Percentiles rank a stretch among this genome's conserved stretches.
Conservation (phyloP, 306 rosid species). For the Begonia peltatifolia region DNA sequence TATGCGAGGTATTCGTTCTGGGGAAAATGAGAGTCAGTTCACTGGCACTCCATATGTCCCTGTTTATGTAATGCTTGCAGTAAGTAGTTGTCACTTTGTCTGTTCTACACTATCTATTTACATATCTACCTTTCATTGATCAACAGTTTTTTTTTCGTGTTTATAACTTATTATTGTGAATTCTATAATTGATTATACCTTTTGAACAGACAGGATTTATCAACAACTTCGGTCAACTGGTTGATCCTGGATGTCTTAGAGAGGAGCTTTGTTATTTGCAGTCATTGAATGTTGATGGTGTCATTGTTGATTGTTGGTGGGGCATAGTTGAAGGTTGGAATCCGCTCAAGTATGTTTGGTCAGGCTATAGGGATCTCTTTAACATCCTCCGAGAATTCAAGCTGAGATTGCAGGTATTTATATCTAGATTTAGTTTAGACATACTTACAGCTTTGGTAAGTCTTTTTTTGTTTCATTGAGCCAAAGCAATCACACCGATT, state of each 20-base stretch:
- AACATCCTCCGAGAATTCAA: slow-evolving; percentile 61
- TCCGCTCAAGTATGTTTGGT: slow-evolving; percentile 84
- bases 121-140: slow-evolving; percentile 2
- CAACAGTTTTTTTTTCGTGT: slow-evolving; percentile 6
- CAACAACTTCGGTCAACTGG: slow-evolving; percentile 75
- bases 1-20: slow-evolving; percentile 57
- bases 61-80: slow-evolving; percentile 56
- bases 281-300: slow-evolving; percentile 70
- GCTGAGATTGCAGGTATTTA: slow-evolving; percentile 66
- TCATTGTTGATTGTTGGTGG: slow-evolving; percentile 95
- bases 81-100: slow-evolving; percentile 24
- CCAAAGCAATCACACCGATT: no score
- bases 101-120: background rate
- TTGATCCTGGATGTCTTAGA: slow-evolving; percentile 70
- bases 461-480: no score
- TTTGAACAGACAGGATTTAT: slow-evolving; percentile 59
- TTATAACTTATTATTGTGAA: slow-evolving; percentile 5
- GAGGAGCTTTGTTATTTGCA: slow-evolving; percentile 65
- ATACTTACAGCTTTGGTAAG: no score
- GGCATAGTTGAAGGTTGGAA: slow-evolving; percentile 86
- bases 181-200: slow-evolving; percentile 14
- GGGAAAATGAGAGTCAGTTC: slow-evolving; percentile 49
- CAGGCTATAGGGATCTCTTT: slow-evolving; percentile 86
- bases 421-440: slow-evolving; percentile 4
- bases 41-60: slow-evolving; percentile 69